Base-by-base conservation (phyloP, 768 basidiomycete genomes). In the Strobilomyces confusus region DNA sequence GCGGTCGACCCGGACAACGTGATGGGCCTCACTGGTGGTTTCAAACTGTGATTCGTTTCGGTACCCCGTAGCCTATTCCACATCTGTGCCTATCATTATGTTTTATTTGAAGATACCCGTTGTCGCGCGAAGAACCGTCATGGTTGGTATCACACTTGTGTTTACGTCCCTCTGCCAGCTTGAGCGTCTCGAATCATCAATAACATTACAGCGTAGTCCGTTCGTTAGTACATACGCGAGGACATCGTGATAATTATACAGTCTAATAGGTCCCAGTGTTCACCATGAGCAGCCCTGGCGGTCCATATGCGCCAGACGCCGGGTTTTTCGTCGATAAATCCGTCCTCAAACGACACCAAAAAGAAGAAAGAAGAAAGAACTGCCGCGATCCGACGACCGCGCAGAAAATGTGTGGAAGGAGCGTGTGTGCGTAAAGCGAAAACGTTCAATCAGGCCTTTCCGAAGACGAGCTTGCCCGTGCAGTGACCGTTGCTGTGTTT, bases 21-120 rank as follows among this genome's bases (percentile, higher is more conserved):
- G 7, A 86, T 86, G 84, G 77, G 75, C 9, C 74, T 83, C 11
- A 72, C 83, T 15, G 84, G 85, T 0, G 82, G 83, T 8, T 84
- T 76, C 63, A 85, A 82, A 66, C 58, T 80, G 37, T 76, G 48
- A 70, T 33, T 13, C 11, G 1, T 44, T 6, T 30, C 8, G 15
- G 25, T 17, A 25, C 22, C 11, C 2, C 11, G 14, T 17, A 36
- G 34, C 17, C 34, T 17, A 15, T 2, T 17, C 34, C 15, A 6
- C 34, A 36, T 15, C 17, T 36, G 7, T 36, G 34, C 15, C 15
- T 36, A 36, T 17, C 34, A 17, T 36, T 15, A 15, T 36, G 5
- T 2, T 17, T 17, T n/a, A 36, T 36, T 17, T 14, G 33, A 36
- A 15, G 34, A 36, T 17, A 36, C 34, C 34, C 15, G 29, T 15